Evolutionary conservation across 2,329 filamentous ascomycete genomes (phyloP).

Genomic region (Sodiomyces alkalinus): DNA sequence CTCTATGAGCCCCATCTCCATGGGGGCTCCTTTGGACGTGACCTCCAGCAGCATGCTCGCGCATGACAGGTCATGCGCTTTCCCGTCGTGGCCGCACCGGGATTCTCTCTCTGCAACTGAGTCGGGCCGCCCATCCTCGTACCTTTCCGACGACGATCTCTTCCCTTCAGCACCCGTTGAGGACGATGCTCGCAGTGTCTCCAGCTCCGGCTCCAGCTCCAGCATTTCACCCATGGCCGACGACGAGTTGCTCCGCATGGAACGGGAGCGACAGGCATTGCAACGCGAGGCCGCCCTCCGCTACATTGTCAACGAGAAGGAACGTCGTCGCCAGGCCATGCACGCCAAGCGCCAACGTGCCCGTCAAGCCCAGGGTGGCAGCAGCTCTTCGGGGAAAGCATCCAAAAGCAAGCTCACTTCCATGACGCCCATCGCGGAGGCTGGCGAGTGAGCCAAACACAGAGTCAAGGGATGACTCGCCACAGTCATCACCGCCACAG

Average conservation of each 20-base stretch:
- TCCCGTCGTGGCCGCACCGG: constrained; percentile 43
- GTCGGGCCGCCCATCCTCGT: constrained; percentile 33
- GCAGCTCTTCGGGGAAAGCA: constrained; percentile 30
- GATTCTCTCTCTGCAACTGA: constrained; percentile 31
- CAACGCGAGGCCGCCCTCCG: constrained; percentile 37
- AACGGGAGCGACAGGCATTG: constrained; percentile 31
- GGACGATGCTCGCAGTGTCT: constrained; percentile 32
- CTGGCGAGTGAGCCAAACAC: background rate
- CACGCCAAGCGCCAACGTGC: constrained; percentile 18
- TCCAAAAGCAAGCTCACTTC: constrained; percentile 29
- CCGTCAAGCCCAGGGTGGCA: constrained; percentile 4
- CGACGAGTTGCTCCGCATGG: constrained; percentile 32
- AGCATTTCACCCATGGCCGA: constrained; percentile 27
- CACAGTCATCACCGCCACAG: no score
- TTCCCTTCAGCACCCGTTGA: constrained; percentile 36
- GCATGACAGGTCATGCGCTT: constrained; percentile 34
- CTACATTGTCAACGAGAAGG: constrained; percentile 37
- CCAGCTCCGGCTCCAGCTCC: constrained; percentile 25
- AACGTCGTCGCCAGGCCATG: constrained; percentile 30
- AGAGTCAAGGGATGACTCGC: no score
- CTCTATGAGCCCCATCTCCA: constrained; percentile 24
- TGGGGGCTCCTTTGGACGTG: constrained; percentile 30
- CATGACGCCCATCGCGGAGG: constrained; percentile 41
- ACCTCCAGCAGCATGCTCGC: constrained; percentile 22
- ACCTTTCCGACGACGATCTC: constrained; percentile 49